Conservation (phyloP, 129 eudicot genomes). For the Glebionis coronaria region DNA sequence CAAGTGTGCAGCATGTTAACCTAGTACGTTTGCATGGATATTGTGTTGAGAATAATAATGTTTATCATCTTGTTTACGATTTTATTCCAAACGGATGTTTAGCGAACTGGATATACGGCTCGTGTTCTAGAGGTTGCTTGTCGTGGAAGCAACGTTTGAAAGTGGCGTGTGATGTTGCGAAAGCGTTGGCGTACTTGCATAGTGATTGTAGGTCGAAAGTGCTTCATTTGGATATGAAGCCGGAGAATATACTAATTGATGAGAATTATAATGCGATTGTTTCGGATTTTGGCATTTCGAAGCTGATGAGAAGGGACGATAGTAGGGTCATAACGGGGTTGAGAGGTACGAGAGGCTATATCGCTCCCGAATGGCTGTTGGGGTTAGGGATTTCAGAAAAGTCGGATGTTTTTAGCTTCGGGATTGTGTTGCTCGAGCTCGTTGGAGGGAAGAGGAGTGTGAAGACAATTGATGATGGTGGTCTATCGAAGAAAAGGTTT, state of each 20-base stretch:
- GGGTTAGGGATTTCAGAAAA: conserved; percentile 69
- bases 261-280: conserved; percentile 47
- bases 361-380: conserved; percentile 85
- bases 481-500: not conserved
- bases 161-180: conserved; percentile 70
- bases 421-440: conserved; percentile 76
- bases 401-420: conserved; percentile 70
- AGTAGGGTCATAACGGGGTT: conserved; percentile 47
- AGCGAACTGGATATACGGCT: conserved; percentile 53
- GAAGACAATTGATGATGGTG: not conserved
- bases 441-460: conserved; percentile 59
- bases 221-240: conserved; percentile 75
- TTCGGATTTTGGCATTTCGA: conserved; percentile 78
- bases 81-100: conserved; percentile 58
- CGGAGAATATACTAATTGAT: conserved; percentile 65
- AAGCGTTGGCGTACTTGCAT: conserved; percentile 74
- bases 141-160: conserved; percentile 47
- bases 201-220: conserved; percentile 78
- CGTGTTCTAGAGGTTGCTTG: conserved; percentile 41
- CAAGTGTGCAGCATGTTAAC: conserved; percentile 72
- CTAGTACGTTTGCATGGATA: conserved; percentile 62
- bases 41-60: conserved; percentile 36
- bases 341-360: conserved; percentile 78
- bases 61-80: conserved; percentile 63
- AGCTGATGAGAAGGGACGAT: conserved; percentile 60